These are phyloP conservation scores for Rhizopogon vinicolor DNA, from an alignment of 768 basidiomycete genomes.

Conservation along the genomic window DNA sequence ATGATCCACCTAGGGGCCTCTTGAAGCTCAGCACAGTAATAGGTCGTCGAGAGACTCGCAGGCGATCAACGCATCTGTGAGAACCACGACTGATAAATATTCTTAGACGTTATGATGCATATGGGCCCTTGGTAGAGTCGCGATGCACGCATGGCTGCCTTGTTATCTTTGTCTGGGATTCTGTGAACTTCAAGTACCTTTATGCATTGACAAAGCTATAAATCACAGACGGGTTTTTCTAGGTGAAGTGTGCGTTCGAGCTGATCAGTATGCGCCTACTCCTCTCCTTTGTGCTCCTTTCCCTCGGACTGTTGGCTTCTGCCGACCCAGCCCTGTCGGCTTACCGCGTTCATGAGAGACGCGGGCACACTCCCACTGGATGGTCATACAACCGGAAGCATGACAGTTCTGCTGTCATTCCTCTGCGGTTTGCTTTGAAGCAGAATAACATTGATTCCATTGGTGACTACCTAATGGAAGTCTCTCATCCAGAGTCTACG, in stretches of 20 bases:
- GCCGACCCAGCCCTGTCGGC: conserved; percentile 24
- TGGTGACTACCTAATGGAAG: conserved; percentile 40
- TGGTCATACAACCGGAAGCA: conserved; percentile 34
- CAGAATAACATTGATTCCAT: conserved; percentile 43
- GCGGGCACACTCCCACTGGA: conserved; percentile 27
- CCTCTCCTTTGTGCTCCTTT: neutral
- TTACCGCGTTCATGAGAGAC: conserved; percentile 38
- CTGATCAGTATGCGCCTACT: neutral
- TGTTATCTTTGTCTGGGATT: neutral
- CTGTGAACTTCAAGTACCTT: neutral
- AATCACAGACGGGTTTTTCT: neutral
- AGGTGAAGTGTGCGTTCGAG: too few relatives aligned
- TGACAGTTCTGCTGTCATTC: conserved; percentile 31
- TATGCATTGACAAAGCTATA: neutral
- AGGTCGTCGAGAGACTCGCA: neutral
- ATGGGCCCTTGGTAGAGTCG: neutral
- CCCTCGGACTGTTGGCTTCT: neutral
- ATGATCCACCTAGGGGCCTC: neutral
- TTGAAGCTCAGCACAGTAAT: neutral
- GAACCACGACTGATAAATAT: neutral
- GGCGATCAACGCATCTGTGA: neutral
- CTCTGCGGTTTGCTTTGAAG: conserved; percentile 44
- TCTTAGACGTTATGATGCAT: neutral
- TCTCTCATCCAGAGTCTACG: conserved; percentile 47
- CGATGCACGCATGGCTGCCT: neutral